Conservation (phyloP, 495 filamentous ascomycete genomes). For the Neurospora sp. region DNA sequence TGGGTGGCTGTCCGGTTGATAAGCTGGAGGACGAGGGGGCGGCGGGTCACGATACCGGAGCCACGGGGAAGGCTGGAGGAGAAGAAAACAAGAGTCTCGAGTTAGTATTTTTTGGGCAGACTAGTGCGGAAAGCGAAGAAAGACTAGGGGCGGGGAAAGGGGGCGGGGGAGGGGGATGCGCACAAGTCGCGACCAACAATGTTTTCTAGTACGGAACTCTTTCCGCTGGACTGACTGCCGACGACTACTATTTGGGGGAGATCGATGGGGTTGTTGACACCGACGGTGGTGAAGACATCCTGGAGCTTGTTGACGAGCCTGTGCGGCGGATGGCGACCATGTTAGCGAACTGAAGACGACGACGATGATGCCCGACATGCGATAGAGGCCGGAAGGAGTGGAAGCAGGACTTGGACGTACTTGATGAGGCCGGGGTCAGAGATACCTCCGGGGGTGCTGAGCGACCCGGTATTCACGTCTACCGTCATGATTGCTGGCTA, state of each 20-base stretch:
- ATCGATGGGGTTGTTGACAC: constrained; percentile 98
- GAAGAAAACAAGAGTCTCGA: background rate
- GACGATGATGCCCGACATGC: constrained; percentile 10
- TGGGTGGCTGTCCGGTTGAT: constrained; percentile 67
- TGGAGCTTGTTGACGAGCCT: constrained; percentile 98
- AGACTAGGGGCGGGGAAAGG: constrained; percentile 3
- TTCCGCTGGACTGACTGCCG: constrained; percentile 96
- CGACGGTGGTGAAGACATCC: constrained; percentile 98
- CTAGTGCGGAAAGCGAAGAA: background rate
- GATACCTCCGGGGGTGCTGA: constrained; percentile 41
- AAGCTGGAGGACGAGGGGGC: constrained; percentile 93
- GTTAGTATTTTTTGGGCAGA: constrained; percentile 5
- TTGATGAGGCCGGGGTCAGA: constrained; percentile 51
- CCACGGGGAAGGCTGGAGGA: constrained; percentile 78
- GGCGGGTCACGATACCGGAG: constrained; percentile 92
- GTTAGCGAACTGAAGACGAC: constrained; percentile 16
- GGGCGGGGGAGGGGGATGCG: constrained; percentile 22
- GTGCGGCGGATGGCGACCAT: constrained; percentile 9
- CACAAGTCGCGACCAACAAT: constrained; percentile 99
- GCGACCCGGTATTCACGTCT: constrained; percentile 19
- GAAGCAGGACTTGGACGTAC: constrained; percentile 21
- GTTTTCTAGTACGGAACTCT: constrained; percentile 99
- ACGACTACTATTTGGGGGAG: constrained; percentile 98
- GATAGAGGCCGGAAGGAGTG: background rate
- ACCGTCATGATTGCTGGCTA: constrained; percentile 17